Conservation (phyloP, 2,329 filamentous ascomycete species). For the Colletotrichum filicis region DNA sequence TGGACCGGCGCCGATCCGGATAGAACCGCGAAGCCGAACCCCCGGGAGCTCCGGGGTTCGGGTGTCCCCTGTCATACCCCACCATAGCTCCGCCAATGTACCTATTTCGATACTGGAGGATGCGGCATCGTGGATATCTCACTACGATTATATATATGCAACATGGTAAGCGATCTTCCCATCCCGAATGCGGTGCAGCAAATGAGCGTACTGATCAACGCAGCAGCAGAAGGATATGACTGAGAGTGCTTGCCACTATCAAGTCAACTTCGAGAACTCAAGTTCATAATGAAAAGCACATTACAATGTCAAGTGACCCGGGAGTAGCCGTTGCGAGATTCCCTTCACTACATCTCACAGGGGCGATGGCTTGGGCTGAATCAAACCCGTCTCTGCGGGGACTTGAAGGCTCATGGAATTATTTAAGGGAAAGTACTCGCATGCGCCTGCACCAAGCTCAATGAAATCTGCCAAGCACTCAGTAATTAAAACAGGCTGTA, state of each 20-base stretch:
- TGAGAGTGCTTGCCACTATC: background rate
- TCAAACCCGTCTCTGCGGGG: background rate
- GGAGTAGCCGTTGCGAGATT: background rate
- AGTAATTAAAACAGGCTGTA: background rate
- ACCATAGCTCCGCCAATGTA: background rate
- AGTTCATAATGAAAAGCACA: background rate
- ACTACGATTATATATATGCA: background rate
- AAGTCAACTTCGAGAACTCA: background rate
- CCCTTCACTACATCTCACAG: background rate
- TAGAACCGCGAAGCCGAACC: background rate
- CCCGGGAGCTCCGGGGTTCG: background rate
- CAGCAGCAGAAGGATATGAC: background rate
- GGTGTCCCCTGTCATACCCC: background rate
- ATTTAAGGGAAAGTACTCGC: background rate
- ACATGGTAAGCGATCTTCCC: background rate
- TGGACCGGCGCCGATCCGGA: background rate
- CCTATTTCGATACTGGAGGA: background rate
- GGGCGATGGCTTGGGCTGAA: background rate
- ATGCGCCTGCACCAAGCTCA: background rate
- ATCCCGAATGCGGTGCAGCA: background rate
- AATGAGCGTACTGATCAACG: background rate
- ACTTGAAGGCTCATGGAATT: background rate
- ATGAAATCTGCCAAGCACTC: background rate
- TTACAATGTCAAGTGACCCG: background rate
- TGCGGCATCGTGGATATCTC: background rate